Evolutionary conservation across 768 basidiomycete genomes (phyloP).

Genomic region (Tylopilus balloui): DNA sequence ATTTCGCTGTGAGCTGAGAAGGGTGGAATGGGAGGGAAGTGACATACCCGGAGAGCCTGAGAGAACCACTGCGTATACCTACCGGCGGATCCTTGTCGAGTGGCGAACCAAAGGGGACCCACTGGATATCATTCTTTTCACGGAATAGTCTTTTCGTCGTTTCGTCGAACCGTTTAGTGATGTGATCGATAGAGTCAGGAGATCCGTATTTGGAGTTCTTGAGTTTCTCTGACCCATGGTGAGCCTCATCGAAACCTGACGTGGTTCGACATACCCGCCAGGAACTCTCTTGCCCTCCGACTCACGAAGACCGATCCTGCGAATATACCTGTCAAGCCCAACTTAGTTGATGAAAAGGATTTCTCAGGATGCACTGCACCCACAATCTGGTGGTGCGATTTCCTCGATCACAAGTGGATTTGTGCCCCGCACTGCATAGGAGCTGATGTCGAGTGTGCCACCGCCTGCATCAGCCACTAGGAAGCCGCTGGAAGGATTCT

Average conservation of each 20-base stretch:
- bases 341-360: conserved; percentile 1
- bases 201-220: conserved; percentile 69
- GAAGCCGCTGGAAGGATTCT: conserved; percentile 76
- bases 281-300: conserved; percentile 64
- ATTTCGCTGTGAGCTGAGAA: conserved; percentile 2
- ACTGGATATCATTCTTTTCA: conserved; percentile 62
- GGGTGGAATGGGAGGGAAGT: conserved; percentile 16
- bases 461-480: conserved; percentile 79
- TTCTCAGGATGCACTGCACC: conserved; percentile 19
- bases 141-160: conserved; percentile 78
- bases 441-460: conserved; percentile 76
- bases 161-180: conserved; percentile 76
- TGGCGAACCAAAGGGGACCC: conserved; percentile 72
- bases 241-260: not conserved
- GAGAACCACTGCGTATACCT: conserved; percentile 67
- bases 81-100: conserved; percentile 67
- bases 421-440: conserved; percentile 69
- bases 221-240: conserved; percentile 54
- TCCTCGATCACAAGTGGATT: conserved; percentile 75
- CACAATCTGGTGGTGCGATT: conserved; percentile 79
- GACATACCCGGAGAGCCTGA: conserved; percentile 65
- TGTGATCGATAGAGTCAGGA: conserved; percentile 68
- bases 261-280: conserved; percentile 48
- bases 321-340: conserved; percentile 55
- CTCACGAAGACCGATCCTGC: conserved; percentile 82